Percentiles rank a stretch among this genome's conserved stretches.
Evolutionary conservation across 108 stramenopile species (phyloP).

Genomic region (Conticribra guillardii): DNA sequence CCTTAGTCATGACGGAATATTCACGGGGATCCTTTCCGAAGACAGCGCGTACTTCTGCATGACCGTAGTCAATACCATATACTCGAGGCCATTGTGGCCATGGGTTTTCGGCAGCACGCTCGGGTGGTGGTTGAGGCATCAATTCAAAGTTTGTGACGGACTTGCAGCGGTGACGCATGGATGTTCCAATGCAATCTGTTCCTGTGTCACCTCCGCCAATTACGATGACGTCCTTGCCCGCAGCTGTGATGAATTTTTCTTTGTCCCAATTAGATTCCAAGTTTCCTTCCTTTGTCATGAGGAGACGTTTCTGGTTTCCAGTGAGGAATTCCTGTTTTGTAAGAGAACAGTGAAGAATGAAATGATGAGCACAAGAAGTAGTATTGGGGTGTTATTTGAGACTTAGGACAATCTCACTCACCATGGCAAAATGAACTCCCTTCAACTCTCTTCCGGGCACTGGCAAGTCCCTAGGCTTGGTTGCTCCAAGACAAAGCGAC

Average conservation of each 20-base stretch:
- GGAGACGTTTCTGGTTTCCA: constrained; percentile 94
- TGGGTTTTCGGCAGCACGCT: constrained; percentile 92
- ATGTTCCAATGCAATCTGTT: constrained; percentile 98
- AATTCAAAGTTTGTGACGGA: constrained; percentile 96
- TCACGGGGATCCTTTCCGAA: constrained; percentile 96
- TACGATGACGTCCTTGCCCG: constrained; percentile 97
- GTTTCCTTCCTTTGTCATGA: constrained; percentile 93
- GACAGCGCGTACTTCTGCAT: constrained; percentile 93
- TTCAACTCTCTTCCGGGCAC: constrained; percentile 93
- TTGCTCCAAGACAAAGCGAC: constrained; percentile 89
- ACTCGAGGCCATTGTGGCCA: constrained; percentile 99
- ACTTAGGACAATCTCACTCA: constrained; percentile 55
- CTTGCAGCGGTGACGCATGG: constrained; percentile 97
- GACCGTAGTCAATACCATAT: constrained; percentile 96
- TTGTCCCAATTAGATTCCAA: constrained; percentile 94
- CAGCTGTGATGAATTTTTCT: constrained; percentile 93
- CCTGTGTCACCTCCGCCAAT: constrained; percentile 99
- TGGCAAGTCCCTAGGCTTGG: constrained; percentile 95
- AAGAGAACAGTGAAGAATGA: constrained; percentile 12
- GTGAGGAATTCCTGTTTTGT: constrained; percentile 90
- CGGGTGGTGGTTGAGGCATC: constrained; percentile 92
- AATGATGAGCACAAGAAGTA: constrained; percentile 3
- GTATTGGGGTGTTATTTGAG: no score
- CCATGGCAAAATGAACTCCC: constrained; percentile 93
- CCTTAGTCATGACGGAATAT: constrained; percentile 96